A percentile compares a stretch with the other conserved stretches of the same genome.
Conservation (phyloP, 179 eudicot genomes). For the Spinacia oleracea region DNA sequence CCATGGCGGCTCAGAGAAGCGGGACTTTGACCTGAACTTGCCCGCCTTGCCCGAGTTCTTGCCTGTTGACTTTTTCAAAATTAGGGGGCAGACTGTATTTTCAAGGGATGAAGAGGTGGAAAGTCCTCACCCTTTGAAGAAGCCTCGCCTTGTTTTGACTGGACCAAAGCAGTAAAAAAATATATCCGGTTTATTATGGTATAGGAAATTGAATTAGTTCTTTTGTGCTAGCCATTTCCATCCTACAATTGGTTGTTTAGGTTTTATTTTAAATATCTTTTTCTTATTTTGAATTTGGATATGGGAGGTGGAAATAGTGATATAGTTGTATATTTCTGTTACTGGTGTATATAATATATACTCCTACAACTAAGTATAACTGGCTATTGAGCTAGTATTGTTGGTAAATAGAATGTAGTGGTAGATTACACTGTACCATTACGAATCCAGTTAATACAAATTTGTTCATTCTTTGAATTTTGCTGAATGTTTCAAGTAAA, state of each 20-base stretch:
- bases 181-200: too few relatives aligned
- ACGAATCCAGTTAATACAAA: constrained; percentile 6
- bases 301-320: not conserved
- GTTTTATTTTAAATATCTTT: too few relatives aligned
- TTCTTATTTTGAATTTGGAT: not conserved
- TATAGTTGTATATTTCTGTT: not conserved
- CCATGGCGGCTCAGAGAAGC: constrained; percentile 2
- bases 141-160: constrained; percentile 33
- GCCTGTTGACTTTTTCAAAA: constrained; percentile 33
- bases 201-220: not conserved
- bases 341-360: constrained; percentile 3
- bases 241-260: too few relatives aligned
- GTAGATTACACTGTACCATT: not conserved
- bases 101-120: constrained; percentile 43
- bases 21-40: constrained; percentile 43
- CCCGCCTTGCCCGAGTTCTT: constrained; percentile 40
- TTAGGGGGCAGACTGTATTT: constrained; percentile 10
- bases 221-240: too few relatives aligned
- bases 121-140: constrained; percentile 51
- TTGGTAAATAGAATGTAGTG: not conserved
- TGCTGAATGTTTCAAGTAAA: not conserved
- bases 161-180: not conserved
- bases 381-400: constrained; percentile 7
- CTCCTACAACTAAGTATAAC: not conserved
- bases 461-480: constrained; percentile 8